Percentiles rank a stretch among this genome's conserved stretches.
phyloP scores from a whole-genome alignment of 2,329 filamentous ascomycete species.

The Arthrinium puccinioides region DNA sequence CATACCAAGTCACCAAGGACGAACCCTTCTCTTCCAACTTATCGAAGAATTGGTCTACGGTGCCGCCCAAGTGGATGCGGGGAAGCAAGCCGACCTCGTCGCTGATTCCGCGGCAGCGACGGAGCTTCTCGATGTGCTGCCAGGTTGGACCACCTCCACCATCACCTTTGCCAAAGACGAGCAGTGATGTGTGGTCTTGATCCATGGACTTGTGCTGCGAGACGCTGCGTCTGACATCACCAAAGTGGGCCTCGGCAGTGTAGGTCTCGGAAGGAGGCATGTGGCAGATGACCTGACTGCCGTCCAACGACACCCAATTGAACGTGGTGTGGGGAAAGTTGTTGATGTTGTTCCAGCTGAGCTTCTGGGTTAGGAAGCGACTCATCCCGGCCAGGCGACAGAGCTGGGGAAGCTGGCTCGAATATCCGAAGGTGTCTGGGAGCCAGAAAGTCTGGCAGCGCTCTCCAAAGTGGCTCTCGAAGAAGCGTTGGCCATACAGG shows the following conservation, averaged over 20 bases:
- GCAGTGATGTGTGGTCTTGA: conserved; percentile 79
- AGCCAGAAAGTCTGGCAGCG: conserved; percentile 93
- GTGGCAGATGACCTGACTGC: conserved; percentile 93
- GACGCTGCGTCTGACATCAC: conserved; percentile 84
- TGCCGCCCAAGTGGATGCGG: conserved; percentile 79
- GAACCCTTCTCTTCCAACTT: conserved; percentile 71
- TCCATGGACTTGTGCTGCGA: conserved; percentile 93
- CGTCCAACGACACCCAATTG: conserved; percentile 95
- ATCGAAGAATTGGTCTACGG: conserved; percentile 92
- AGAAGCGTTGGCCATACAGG: conserved; percentile 90
- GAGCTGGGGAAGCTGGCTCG: conserved; percentile 85
- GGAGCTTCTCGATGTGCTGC: conserved; percentile 89
- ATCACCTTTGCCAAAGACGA: conserved; percentile 95
- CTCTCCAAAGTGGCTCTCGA: conserved; percentile 85
- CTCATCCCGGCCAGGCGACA: conserved; percentile 94
- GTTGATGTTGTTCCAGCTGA: conserved; percentile 99
- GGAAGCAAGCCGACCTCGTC: conserved; percentile 80
- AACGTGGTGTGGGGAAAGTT: conserved; percentile 98
- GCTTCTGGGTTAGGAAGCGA: conserved; percentile 93
- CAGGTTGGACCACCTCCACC: conserved; percentile 93
- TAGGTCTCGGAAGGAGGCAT: conserved; percentile 97
- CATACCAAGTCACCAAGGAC: conserved; percentile 90
- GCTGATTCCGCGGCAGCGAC: conserved; percentile 83
- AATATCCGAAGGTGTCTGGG: conserved; percentile 97
- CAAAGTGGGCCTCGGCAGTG: conserved; percentile 89